phyloP scores from a whole-genome alignment of 139 green algal genomes.

The Trebouxia sp. region DNA sequence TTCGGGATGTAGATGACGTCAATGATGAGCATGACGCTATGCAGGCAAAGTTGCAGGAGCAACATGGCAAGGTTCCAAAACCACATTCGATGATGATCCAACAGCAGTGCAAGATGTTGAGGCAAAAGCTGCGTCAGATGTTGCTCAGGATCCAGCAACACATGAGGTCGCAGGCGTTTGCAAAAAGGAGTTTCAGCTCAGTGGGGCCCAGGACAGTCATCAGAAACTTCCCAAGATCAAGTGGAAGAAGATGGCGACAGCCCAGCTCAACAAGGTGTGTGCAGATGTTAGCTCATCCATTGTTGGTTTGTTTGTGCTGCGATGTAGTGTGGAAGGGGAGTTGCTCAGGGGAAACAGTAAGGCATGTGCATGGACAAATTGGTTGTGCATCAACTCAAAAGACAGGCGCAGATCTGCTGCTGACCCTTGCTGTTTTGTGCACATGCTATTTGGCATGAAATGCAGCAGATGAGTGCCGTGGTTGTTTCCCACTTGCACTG shows the following conservation, averaged over 20 bases:
- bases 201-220: not conserved
- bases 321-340: not conserved
- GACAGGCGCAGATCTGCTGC: not conserved
- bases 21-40: not conserved
- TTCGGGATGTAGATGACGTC: too few species aligned
- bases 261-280: slow-evolving; percentile 33
- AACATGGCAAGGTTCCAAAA: slow-evolving; percentile 76
- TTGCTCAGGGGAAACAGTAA: too few species aligned
- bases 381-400: not conserved
- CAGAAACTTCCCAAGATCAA: slow-evolving; percentile 35
- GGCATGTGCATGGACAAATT: too few species aligned
- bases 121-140: not conserved
- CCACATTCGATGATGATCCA: slow-evolving; percentile 64
- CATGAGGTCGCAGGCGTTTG: not conserved
- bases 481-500: too few species aligned
- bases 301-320: not conserved
- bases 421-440: not conserved
- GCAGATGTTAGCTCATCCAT: not conserved
- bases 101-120: too few species aligned
- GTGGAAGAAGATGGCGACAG: slow-evolving; percentile 47
- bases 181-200: not conserved
- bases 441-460: not conserved
- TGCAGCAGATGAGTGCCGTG: too few species aligned
- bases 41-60: slow-evolving; percentile 54
- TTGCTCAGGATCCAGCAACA: not conserved